phyloP scores from a whole-genome alignment of 2,329 filamentous ascomycete genomes.

The Exserohilum rostratum region DNA sequence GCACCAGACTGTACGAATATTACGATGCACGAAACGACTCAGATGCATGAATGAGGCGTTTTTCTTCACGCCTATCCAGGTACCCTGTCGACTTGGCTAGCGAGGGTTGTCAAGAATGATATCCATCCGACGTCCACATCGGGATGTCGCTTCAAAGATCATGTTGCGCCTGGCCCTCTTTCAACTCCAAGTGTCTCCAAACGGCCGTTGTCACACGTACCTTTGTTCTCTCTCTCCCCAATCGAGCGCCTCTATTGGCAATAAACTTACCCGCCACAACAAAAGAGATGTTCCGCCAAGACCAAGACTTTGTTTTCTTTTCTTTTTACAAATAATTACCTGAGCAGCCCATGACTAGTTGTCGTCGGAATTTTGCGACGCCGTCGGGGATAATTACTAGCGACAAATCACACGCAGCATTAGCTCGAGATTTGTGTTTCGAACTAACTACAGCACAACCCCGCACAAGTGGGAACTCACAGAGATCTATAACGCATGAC shows the following conservation, averaged over 20 bases:
- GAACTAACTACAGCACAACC: not conserved
- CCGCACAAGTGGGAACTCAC: not conserved
- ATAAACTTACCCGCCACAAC: not conserved
- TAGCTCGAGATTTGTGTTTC: not conserved
- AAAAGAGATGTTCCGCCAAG: not conserved
- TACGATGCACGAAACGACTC: constrained; percentile 17
- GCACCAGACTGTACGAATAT: constrained; percentile 10
- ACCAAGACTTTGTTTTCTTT: not conserved
- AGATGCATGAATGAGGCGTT: constrained; percentile 34
- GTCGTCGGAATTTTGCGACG: not conserved
- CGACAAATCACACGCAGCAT: not conserved
- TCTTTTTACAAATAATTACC: not conserved
- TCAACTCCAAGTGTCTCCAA: too few species aligned
- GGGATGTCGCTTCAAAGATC: not conserved
- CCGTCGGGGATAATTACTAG: not conserved
- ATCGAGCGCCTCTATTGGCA: not conserved
- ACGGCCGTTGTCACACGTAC: not conserved
- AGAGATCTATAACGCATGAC: constrained; percentile 9
- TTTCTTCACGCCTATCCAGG: constrained; percentile 11
- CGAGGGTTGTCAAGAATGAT: constrained; percentile 19
- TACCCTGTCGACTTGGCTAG: constrained; percentile 13
- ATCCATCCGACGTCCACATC: constrained; percentile 9
- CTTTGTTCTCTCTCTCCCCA: not conserved
- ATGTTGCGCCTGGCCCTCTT: not conserved
- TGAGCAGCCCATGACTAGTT: constrained; percentile 6